Percentiles rank a stretch among this genome's conserved stretches.
Conservation (phyloP, 2,329 filamentous ascomycete genomes). For the Chaetomium globosum region DNA sequence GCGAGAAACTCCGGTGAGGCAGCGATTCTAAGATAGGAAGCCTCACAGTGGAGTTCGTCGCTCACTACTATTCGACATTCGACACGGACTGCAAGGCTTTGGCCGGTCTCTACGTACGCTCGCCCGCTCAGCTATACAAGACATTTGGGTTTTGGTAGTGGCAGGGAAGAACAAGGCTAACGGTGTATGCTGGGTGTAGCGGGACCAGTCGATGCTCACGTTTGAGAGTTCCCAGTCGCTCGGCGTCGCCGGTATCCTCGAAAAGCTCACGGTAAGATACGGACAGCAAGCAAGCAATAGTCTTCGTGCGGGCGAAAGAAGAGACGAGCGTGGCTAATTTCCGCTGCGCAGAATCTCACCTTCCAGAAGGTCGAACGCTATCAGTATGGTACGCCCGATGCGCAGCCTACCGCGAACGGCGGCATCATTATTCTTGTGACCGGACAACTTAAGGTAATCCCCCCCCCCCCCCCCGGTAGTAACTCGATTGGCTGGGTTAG, state of each 20-base stretch:
- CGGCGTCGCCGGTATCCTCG: constrained; percentile 68
- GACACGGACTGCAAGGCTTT: constrained; percentile 70
- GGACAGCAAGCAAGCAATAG: neutral
- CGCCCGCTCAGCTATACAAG: neutral
- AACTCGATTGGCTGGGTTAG: neutral
- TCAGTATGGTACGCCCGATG: constrained; percentile 73
- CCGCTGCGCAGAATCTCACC: constrained; percentile 63
- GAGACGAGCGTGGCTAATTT: constrained; percentile 29
- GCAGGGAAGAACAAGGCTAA: constrained; percentile 4
- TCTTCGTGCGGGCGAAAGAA: no score
- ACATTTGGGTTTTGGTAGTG: neutral
- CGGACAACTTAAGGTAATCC: constrained; percentile 73
- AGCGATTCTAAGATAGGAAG: constrained; percentile 19
- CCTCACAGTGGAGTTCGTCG: constrained; percentile 75
- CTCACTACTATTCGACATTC: constrained; percentile 90
- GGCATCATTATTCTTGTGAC: constrained; percentile 87
- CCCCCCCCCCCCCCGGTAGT: constrained; percentile 4
- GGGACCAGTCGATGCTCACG: constrained; percentile 85
- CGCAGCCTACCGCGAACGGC: constrained; percentile 73
- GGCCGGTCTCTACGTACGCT: constrained; percentile 75
- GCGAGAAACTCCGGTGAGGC: neutral
- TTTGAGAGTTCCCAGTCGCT: constrained; percentile 74
- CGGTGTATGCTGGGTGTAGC: constrained; percentile 51
- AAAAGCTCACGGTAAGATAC: constrained; percentile 75
- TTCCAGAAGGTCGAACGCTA: constrained; percentile 84